These are phyloP conservation scores for Kickxella alabastrina DNA, from an alignment of 192 early-diverging fungal genomes.

Conservation along the genomic window DNA sequence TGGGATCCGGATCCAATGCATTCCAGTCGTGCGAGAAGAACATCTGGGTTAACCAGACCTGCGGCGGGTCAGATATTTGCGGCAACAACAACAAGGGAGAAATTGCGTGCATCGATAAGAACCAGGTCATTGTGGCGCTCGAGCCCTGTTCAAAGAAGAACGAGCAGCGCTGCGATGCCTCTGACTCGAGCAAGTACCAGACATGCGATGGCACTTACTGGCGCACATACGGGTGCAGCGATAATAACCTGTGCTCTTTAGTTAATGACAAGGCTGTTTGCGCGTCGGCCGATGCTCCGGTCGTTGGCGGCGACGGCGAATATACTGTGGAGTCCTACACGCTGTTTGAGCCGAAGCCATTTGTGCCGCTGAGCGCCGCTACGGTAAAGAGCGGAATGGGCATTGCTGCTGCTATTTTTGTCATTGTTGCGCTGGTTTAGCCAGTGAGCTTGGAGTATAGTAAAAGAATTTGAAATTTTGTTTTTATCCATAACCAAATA, in stretches of 20 bases:
- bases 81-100: constrained; percentile 16
- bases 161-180: constrained; percentile 25
- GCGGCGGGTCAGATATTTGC: constrained; percentile 23
- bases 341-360: constrained; percentile 21
- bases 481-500: no score
- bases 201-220: constrained; percentile 36
- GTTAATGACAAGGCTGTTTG: constrained; percentile 24
- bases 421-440: constrained; percentile 10
- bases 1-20: constrained; percentile 1
- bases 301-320: background rate
- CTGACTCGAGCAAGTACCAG: constrained; percentile 33
- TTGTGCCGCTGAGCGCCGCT: constrained; percentile 23
- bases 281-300: constrained; percentile 2
- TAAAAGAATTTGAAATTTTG: background rate
- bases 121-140: constrained; percentile 12
- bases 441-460: no score
- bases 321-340: constrained; percentile 17
- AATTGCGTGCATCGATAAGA: constrained; percentile 33
- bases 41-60: constrained; percentile 29
- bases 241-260: constrained; percentile 10
- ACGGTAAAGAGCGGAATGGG: constrained; percentile 4
- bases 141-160: constrained; percentile 29
- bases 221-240: constrained; percentile 21
- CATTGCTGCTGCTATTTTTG: constrained; percentile 12
- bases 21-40: constrained; percentile 31